Percentiles rank a stretch among this genome's conserved stretches.
Conservation (phyloP, 2,329 filamentous ascomycete genomes). For the Diaporthe sp. region DNA sequence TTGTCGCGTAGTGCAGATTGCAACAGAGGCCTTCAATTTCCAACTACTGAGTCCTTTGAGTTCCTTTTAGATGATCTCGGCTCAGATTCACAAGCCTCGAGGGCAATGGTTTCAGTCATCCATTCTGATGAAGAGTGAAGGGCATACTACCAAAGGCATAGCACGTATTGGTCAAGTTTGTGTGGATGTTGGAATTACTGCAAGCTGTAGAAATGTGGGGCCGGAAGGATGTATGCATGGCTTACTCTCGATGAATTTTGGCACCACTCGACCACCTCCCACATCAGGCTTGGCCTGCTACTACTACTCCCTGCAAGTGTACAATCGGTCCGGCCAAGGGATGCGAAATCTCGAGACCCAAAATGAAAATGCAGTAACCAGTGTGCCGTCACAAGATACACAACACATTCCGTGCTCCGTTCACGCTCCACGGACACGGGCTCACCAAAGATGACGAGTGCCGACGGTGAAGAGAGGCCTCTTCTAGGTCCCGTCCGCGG, state of each 20-base stretch:
- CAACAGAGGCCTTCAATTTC: too few species aligned
- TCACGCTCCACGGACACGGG: too few species aligned
- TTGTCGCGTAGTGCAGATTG: too few species aligned
- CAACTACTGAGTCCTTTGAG: too few species aligned
- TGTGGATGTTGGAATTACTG: neutral
- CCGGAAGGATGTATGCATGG: neutral
- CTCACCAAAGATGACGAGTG: neutral
- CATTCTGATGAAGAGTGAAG: too few species aligned
- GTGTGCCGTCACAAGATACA: neutral
- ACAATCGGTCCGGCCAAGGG: neutral
- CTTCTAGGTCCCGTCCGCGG: neutral
- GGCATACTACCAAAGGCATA: too few species aligned
- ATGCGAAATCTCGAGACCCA: neutral
- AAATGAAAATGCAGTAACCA: neutral
- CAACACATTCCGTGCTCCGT: neutral
- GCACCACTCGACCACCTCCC: neutral
- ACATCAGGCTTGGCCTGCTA: conserved; percentile 1
- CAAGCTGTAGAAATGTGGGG: neutral
- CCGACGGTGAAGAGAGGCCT: conserved; percentile 1
- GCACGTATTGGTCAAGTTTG: neutral
- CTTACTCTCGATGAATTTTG: neutral
- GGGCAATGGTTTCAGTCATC: too few species aligned
- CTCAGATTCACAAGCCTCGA: too few species aligned
- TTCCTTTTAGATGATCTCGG: too few species aligned
- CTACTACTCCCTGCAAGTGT: neutral